Conservation (phyloP, 306 rosid genomes). For the Cucumis cinereus region DNA sequence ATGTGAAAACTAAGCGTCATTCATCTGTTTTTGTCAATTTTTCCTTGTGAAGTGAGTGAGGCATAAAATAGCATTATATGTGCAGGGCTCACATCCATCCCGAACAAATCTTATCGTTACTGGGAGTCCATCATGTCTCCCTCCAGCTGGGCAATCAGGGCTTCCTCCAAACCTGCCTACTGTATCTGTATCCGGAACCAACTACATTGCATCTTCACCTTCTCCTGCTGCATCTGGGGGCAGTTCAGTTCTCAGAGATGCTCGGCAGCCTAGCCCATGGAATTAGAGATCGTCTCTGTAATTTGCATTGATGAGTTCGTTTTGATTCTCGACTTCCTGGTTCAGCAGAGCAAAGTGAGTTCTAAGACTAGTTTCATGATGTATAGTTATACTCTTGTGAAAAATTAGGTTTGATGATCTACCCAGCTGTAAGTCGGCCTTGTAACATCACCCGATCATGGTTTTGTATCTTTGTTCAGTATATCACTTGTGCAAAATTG, state of each 20-base stretch:
- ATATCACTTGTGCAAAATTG: neutral
- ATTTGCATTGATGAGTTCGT: neutral
- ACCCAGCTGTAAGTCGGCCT: neutral
- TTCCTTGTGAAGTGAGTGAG: slow-evolving; percentile 1
- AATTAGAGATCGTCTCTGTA: slow-evolving; percentile 26
- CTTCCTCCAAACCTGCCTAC: slow-evolving; percentile 50
- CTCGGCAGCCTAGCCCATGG: slow-evolving; percentile 91
- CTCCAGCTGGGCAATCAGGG: slow-evolving; percentile 47
- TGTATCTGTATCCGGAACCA: slow-evolving; percentile 59
- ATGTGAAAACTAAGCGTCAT: neutral
- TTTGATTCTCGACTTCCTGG: slow-evolving; percentile 1
- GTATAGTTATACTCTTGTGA: slow-evolving; percentile 1
- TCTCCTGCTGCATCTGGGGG: slow-evolving; percentile 92
- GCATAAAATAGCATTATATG: neutral
- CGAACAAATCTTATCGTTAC: slow-evolving; percentile 39
- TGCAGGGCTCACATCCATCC: slow-evolving; percentile 67
- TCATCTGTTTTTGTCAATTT: neutral
- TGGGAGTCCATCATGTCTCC: slow-evolving; percentile 73
- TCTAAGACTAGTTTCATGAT: neutral
- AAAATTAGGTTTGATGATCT: neutral
- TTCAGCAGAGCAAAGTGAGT: neutral
- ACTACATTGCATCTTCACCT: slow-evolving; percentile 74
- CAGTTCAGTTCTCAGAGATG: slow-evolving; percentile 67
- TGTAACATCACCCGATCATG: neutral
- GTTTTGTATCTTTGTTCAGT: neutral